Percentiles rank a stretch among this genome's conserved stretches.
These are phyloP conservation scores for Stromatinia cepivora DNA, from an alignment of 2,329 filamentous ascomycete species.

Conservation along the genomic window DNA sequence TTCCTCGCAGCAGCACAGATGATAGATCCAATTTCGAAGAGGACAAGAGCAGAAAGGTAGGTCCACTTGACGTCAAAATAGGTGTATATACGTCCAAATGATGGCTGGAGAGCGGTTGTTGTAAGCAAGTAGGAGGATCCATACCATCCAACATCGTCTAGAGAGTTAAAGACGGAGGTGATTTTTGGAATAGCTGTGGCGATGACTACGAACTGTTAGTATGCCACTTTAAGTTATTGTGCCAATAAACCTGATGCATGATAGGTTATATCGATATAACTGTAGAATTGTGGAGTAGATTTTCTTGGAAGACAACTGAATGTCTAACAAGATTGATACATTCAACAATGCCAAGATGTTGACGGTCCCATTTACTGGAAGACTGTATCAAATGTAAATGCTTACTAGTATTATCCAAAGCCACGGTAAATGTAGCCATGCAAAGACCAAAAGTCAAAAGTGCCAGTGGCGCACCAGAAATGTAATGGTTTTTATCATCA, in stretches of 20 bases:
- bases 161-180: slow-evolving; percentile 44
- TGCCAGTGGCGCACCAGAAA: slow-evolving; percentile 35
- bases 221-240: not conserved
- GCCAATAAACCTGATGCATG: not conserved
- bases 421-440: slow-evolving; percentile 43
- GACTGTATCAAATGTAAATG: slow-evolving; percentile 27
- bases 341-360: not conserved
- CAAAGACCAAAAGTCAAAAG: slow-evolving; percentile 51
- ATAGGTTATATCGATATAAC: not conserved
- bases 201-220: slow-evolving; percentile 19
- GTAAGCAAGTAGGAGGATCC: slow-evolving; percentile 44
- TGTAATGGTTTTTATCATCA: slow-evolving; percentile 35
- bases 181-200: slow-evolving; percentile 48
- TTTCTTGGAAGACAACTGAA: not conserved
- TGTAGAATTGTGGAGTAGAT: not conserved
- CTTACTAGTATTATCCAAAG: slow-evolving; percentile 41
- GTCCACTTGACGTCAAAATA: slow-evolving; percentile 42
- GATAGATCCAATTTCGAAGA: slow-evolving; percentile 43
- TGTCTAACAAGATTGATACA: not conserved
- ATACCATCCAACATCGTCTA: slow-evolving; percentile 46
- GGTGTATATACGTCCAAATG: slow-evolving; percentile 42
- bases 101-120: slow-evolving; percentile 41
- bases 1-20: slow-evolving; percentile 42
- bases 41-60: slow-evolving; percentile 38
- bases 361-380: not conserved